A percentile compares a stretch with the other conserved stretches of the same genome.
phyloP scores from a whole-genome alignment of 352 stramenopile genomes.

The Phytophthora pluvialis region DNA sequence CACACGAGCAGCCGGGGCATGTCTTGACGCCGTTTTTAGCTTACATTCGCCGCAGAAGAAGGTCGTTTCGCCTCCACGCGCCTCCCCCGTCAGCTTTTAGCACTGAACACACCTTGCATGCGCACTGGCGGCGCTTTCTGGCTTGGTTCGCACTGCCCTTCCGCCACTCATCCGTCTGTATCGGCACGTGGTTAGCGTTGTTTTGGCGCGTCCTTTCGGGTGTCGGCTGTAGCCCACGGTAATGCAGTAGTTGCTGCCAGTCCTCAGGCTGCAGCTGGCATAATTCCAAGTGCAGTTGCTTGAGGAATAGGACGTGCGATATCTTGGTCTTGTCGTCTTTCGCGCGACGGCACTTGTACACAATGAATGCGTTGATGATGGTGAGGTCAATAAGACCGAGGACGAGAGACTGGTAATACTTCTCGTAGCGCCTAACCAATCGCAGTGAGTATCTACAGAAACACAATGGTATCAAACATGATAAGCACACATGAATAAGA shows the following conservation, averaged over 20 bases:
- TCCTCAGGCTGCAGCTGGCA: background rate
- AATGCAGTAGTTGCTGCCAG: background rate
- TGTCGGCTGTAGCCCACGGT: background rate
- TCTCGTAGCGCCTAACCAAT: background rate
- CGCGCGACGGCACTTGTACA: background rate
- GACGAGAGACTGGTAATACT: background rate
- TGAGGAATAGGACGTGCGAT: constrained; percentile 1
- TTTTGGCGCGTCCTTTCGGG: background rate
- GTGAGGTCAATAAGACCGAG: background rate
- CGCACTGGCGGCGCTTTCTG: constrained; percentile 1
- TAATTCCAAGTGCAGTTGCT: background rate
- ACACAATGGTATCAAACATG: too few species aligned
- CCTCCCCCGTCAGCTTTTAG: background rate
- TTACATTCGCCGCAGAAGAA: constrained; percentile 12
- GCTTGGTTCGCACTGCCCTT: background rate
- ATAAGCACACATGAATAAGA: too few species aligned
- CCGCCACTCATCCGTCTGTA: constrained; percentile 7
- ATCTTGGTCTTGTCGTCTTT: background rate
- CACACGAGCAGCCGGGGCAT: background rate
- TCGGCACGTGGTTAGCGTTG: background rate
- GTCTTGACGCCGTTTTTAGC: constrained; percentile 2
- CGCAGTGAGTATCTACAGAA: background rate
- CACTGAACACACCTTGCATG: constrained; percentile 10
- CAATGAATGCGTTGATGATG: constrained; percentile 1
- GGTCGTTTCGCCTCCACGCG: background rate